Evolutionary conservation across 257 asterid species (phyloP).

Genomic region (Petunia axillaris): DNA sequence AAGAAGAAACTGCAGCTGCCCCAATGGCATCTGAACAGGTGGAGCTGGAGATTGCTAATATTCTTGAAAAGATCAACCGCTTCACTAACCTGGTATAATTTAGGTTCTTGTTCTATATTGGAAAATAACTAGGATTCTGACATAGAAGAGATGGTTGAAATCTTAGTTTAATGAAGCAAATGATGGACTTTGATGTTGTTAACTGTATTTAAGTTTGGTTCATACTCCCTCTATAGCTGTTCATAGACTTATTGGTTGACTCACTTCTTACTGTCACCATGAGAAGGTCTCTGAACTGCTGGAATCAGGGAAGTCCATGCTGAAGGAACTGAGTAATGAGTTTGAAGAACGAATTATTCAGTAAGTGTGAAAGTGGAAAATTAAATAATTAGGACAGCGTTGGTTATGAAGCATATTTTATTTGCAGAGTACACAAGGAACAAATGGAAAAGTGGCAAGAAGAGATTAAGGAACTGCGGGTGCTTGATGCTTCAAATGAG

Average conservation of each 20-base stretch:
- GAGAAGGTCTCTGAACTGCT: conserved; percentile 81
- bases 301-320: conserved; percentile 89
- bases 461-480: conserved; percentile 80
- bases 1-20: conserved; percentile 55
- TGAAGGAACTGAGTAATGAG: conserved; percentile 72
- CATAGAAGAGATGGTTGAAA: conserved; percentile 6
- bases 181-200: conserved; percentile 15
- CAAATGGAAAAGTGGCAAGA: conserved; percentile 90
- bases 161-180: not conserved
- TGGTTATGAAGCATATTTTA: conserved; percentile 28
- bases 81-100: conserved; percentile 75
- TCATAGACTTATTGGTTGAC: not conserved
- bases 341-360: conserved; percentile 76
- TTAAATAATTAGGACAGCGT: conserved; percentile 20
- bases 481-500: conserved; percentile 77
- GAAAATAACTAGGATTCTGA: not conserved
- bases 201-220: conserved; percentile 22
- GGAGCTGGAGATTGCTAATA: conserved; percentile 68
- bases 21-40: conserved; percentile 63
- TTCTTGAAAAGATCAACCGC: conserved; percentile 73
- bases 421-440: conserved; percentile 76
- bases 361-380: conserved; percentile 51
- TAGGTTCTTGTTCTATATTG: not conserved
- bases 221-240: not conserved
- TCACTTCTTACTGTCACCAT: conserved; percentile 33